phyloP scores from a whole-genome alignment of 2,329 filamentous ascomycete genomes.

The Ceratocystis harringtonii region DNA sequence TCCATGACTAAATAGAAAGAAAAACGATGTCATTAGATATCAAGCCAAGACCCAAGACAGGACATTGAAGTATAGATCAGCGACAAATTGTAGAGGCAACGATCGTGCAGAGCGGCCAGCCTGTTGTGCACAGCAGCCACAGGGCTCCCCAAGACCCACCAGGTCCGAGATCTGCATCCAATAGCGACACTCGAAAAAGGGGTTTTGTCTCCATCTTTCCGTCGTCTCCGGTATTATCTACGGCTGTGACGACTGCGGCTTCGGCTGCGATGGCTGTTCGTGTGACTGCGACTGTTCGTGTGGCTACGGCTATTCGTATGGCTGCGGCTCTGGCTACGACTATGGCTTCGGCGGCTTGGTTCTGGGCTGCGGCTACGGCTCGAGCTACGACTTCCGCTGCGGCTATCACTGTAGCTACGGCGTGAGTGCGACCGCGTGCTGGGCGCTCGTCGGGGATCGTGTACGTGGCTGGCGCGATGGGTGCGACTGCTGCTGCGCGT shows the following conservation, averaged over 20 bases:
- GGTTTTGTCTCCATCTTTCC: neutral
- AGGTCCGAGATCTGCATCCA: neutral
- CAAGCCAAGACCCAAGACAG: no score
- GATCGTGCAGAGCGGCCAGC: no score
- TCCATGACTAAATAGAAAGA: no score
- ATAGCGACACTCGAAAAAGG: neutral
- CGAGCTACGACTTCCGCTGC: neutral
- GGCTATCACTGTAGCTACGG: slow-evolving; percentile 1
- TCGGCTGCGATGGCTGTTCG: neutral
- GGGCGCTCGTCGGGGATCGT: slow-evolving; percentile 22
- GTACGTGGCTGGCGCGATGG: slow-evolving; percentile 22
- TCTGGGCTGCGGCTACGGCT: neutral
- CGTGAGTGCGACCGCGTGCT: slow-evolving; percentile 13
- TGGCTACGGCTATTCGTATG: neutral
- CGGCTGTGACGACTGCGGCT: neutral
- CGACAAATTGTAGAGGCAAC: no score
- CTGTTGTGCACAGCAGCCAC: no score
- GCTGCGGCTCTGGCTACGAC: slow-evolving; percentile 1
- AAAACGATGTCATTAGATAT: no score
- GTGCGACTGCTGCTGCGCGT: slow-evolving; percentile 12
- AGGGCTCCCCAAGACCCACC: neutral
- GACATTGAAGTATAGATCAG: no score
- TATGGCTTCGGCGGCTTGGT: neutral
- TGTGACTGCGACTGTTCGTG: slow-evolving; percentile 6
- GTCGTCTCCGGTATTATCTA: neutral